Evolutionary conservation across 371 early-diverging fungal genomes (phyloP), one percentile per base, ranked within the genome.

Genomic region (Haplosporangium sp.): DNA sequence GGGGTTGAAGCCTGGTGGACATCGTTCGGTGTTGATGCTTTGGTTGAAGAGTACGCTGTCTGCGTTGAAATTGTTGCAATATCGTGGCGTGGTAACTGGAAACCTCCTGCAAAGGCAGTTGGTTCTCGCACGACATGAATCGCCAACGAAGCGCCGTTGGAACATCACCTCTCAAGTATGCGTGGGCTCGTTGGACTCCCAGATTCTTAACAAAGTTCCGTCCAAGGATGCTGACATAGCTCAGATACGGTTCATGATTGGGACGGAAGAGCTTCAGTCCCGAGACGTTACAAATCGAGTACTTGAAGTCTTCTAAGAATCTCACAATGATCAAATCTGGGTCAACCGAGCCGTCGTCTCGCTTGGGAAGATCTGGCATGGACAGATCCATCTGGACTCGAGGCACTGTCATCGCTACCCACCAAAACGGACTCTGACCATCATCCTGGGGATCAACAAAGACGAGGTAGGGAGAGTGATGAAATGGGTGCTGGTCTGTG

Each of bases 371-470:
- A 0, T 57, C 61, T 5, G 74, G 74, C 74, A 74, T 74, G 2
- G 55, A 12, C 1, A 36, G 3, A 21, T 64, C 64, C 56, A 64
- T 52, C 43, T 74, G 69, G 16, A 45, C 36, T 12, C 50, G 37
- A 16, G 74, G 74, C 0, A 74, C 69, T 7, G 74, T 74, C 40
- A 74, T 64, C 9, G 74, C 74, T 18, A 64, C 47, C 74, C 69
- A 69, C 74, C 74, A 74, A 41, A 57, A 56, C 5, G 20, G 53
- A 14, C 40, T 36, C 12, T 29, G 38, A 8, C 48, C 55, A 1
- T 38, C 47, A 16, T 68, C 74, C 50, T 68, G 69, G 2, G 74
- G 74, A 20, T 74, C 74, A 1, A 74, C 69, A 45, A 74, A 74
- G 23, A 74, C 74, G 21, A 61, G 38, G 29, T 68, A 74, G 10